Evolutionary conservation across 352 stramenopile genomes (phyloP).

Genomic region (Globisporangium viniferum): DNA sequence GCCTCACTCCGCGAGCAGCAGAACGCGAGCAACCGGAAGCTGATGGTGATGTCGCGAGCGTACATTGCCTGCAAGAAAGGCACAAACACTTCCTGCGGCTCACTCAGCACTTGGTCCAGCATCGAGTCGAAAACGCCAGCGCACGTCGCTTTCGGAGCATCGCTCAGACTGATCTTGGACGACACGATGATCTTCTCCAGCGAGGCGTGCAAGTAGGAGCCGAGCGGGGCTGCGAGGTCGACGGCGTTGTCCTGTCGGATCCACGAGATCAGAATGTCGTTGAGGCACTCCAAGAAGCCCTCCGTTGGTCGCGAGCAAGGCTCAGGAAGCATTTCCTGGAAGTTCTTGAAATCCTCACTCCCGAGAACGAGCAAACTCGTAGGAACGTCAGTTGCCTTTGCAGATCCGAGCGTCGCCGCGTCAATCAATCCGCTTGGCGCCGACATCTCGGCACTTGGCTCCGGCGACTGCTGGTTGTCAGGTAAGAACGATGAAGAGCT

Average conservation of each 20-base stretch:
- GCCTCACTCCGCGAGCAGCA: conserved; percentile 56
- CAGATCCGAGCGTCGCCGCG: conserved; percentile 15
- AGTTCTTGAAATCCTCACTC: conserved; percentile 73
- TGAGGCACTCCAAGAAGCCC: conserved; percentile 74
- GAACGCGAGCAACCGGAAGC: conserved; percentile 70
- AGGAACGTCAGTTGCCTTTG: conserved; percentile 41
- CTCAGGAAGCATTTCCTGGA: conserved; percentile 69
- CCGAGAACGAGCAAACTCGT: conserved; percentile 55
- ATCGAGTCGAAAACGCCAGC: conserved; percentile 74
- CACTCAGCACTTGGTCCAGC: conserved; percentile 75
- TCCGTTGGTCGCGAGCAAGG: conserved; percentile 59
- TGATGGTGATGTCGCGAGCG: conserved; percentile 64
- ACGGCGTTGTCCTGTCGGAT: conserved; percentile 74
- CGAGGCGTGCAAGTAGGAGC: conserved; percentile 58
- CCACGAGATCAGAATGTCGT: conserved; percentile 83
- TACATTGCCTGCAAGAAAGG: conserved; percentile 83
- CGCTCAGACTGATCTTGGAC: conserved; percentile 62
- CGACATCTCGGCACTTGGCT: conserved; percentile 29
- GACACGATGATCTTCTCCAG: conserved; percentile 77
- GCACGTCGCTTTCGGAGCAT: conserved; percentile 59
- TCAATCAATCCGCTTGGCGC: conserved; percentile 23
- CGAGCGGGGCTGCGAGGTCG: conserved; percentile 55
- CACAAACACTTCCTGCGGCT: conserved; percentile 64
- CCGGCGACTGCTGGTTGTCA: conserved; percentile 47
- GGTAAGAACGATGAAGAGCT: conserved; percentile 80